Conservation (phyloP, 306 rosid genomes). For the Albizia julibrissin region DNA sequence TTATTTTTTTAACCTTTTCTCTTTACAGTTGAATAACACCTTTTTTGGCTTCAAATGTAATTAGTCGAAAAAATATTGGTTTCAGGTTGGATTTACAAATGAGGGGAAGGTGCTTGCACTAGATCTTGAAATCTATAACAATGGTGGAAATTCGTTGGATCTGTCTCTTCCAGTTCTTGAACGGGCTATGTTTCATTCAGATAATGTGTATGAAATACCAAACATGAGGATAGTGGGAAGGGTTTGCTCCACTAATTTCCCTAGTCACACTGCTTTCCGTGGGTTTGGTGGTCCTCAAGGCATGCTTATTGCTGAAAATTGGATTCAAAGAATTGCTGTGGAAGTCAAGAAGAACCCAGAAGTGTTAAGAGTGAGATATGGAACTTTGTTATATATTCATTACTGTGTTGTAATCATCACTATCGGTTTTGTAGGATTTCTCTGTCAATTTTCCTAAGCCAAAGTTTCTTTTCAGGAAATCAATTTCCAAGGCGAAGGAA, state of each 20-base stretch:
- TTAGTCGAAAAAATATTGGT: constrained; percentile 22
- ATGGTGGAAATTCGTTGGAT: constrained; percentile 88
- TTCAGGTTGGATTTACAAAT: constrained; percentile 90
- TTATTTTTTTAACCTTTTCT: neutral
- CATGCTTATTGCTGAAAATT: constrained; percentile 87
- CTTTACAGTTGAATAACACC: constrained; percentile 11
- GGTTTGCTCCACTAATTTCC: constrained; percentile 85
- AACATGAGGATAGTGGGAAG: constrained; percentile 79
- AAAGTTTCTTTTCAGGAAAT: constrained; percentile 58
- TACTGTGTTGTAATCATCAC: constrained; percentile 12
- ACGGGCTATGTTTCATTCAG: constrained; percentile 95
- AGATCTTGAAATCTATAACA: constrained; percentile 89
- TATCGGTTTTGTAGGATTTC: constrained; percentile 23
- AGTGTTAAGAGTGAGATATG: constrained; percentile 67
- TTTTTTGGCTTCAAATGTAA: constrained; percentile 18
- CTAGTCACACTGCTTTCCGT: constrained; percentile 94
- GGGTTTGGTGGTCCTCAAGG: constrained; percentile 99
- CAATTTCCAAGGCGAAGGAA: constrained; percentile 94
- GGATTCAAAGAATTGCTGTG: constrained; percentile 86
- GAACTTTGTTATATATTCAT: constrained; percentile 2
- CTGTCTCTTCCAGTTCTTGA: constrained; percentile 85
- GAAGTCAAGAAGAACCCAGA: constrained; percentile 87
- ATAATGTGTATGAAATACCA: constrained; percentile 96
- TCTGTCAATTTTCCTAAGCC: constrained; percentile 30
- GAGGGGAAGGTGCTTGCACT: constrained; percentile 85